Percentiles rank a stretch among this genome's conserved stretches.
Conservation (phyloP, 495 filamentous ascomycete species). For the Tuber brumale region DNA sequence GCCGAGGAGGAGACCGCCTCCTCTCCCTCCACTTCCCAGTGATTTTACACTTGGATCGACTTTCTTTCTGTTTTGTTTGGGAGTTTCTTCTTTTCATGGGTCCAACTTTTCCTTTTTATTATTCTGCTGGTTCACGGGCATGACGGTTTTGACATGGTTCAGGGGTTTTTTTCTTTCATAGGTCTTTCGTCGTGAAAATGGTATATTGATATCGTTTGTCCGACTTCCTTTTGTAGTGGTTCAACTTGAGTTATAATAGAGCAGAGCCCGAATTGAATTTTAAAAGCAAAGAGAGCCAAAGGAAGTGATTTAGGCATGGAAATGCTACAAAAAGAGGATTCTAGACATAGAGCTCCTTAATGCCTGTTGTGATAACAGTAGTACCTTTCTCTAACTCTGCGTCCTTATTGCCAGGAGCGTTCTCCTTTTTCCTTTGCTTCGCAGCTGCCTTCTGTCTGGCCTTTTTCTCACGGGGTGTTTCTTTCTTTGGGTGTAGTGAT, state of each 20-base stretch:
- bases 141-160: background rate
- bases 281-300: background rate
- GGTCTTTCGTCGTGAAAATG: background rate
- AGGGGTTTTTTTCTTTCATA: background rate
- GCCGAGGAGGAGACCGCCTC: background rate
- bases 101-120: background rate
- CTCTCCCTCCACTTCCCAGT: background rate
- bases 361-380: slow-evolving; percentile 25
- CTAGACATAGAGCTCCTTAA: slow-evolving; percentile 34
- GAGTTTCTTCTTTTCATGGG: background rate
- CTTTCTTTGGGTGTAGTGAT: slow-evolving; percentile 35
- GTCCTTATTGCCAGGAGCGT: slow-evolving; percentile 12
- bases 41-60: background rate
- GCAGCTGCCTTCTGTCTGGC: slow-evolving; percentile 47
- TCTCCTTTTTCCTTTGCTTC: slow-evolving; percentile 44
- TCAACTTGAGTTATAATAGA: background rate
- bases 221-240: background rate
- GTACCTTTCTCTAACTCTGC: slow-evolving; percentile 14
- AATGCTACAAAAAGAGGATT: background rate
- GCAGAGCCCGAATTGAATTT: background rate
- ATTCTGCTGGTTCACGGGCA: background rate
- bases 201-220: background rate
- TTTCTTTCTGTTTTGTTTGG: background rate
- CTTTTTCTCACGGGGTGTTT: slow-evolving; percentile 46
- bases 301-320: background rate